These are phyloP conservation scores for Colletotrichum sp. DNA, from an alignment of 2,329 filamentous ascomycete species.

Conservation along the genomic window DNA sequence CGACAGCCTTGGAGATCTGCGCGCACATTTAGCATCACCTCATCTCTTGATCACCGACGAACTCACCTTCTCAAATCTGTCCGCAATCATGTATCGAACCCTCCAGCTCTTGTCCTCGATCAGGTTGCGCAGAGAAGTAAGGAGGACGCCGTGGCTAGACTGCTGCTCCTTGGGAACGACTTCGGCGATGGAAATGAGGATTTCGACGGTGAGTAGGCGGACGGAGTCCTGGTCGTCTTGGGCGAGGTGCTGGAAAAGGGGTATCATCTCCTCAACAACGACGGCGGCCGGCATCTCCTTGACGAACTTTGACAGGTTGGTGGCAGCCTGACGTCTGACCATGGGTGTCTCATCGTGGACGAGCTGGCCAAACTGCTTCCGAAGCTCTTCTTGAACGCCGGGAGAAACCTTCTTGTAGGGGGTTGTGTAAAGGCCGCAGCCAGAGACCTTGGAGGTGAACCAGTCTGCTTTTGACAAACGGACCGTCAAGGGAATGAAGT, in stretches of 20 bases:
- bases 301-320: conserved; percentile 95
- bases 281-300: conserved; percentile 93
- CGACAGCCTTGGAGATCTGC: conserved; percentile 96
- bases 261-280: conserved; percentile 98
- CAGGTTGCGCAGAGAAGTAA: conserved; percentile 87
- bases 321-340: conserved; percentile 96
- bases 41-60: neutral
- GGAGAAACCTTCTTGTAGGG: conserved; percentile 92
- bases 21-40: conserved; percentile 18
- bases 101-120: conserved; percentile 99
- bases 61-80: conserved; percentile 92
- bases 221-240: conserved; percentile 98
- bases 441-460: conserved; percentile 99
- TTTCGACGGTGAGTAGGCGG: conserved; percentile 91
- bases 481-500: conserved; percentile 94
- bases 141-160: conserved; percentile 89
- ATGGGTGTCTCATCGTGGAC: conserved; percentile 99
- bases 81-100: conserved; percentile 98
- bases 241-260: conserved; percentile 95
- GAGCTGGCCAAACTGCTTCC: conserved; percentile 89
- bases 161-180: conserved; percentile 98
- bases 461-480: conserved; percentile 99
- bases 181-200: conserved; percentile 95
- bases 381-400: conserved; percentile 86
- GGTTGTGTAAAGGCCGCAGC: conserved; percentile 90